Conservation (phyloP, 306 rosid genomes). For the Citrullus mucosospermus region DNA sequence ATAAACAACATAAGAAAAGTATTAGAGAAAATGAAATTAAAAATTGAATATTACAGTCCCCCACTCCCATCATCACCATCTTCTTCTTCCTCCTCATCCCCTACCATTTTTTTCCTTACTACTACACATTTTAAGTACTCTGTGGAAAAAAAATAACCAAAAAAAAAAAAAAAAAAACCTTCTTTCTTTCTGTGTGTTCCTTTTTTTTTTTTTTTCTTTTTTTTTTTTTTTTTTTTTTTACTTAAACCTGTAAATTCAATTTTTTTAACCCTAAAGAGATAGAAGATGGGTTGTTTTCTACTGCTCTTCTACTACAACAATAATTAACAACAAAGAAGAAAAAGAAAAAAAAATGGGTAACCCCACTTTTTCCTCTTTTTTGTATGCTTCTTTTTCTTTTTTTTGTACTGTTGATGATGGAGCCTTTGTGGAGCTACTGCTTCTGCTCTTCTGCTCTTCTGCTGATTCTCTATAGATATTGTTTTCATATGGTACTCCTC, state of each 20-base stretch:
- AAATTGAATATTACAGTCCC: slow-evolving; percentile 27
- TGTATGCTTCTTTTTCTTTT: slow-evolving; percentile 22
- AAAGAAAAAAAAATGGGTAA: slow-evolving; percentile 20
- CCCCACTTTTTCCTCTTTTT: slow-evolving; percentile 37
- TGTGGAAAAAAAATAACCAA: slow-evolving; percentile 1
- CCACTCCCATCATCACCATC: not conserved
- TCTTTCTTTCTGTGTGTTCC: slow-evolving; percentile 7
- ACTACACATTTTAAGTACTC: slow-evolving; percentile 20
- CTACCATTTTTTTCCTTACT: slow-evolving; percentile 22
- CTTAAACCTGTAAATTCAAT: slow-evolving; percentile 58
- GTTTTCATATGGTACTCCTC: not conserved
- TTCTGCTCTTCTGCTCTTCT: not conserved
- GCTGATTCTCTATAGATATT: slow-evolving; percentile 6
- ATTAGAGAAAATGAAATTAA: not conserved
- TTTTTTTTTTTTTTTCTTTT: slow-evolving; percentile 9
- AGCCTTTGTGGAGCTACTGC: not conserved
- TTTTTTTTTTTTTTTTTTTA: slow-evolving; percentile 7
- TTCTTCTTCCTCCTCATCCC: not conserved
- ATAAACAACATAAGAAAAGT: not conserved
- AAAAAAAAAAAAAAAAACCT: not conserved
- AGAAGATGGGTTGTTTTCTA: slow-evolving; percentile 21
- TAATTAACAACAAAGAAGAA: slow-evolving; percentile 29
- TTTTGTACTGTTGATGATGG: slow-evolving; percentile 40
- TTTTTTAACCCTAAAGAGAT: slow-evolving; percentile 38
- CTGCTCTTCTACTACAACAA: slow-evolving; percentile 18